These are phyloP conservation scores for Populus ilicifolia DNA, from an alignment of 345 rosid species.

Conservation along the genomic window DNA sequence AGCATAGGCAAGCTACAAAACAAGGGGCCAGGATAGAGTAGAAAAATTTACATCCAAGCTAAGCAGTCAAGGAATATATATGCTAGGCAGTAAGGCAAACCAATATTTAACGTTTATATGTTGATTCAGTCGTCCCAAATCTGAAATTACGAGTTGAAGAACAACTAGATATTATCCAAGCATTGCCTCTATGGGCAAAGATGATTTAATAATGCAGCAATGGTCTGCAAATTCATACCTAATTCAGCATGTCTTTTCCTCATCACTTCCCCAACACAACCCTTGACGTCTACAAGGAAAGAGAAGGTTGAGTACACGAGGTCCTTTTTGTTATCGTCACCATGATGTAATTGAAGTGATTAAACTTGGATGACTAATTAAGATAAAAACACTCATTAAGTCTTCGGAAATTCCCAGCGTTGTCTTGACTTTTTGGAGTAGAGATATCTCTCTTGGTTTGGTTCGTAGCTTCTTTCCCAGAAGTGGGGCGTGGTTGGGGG, in stretches of 20 bases:
- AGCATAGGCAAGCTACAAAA: background rate
- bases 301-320: background rate
- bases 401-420: background rate
- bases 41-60: background rate
- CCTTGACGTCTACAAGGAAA: background rate
- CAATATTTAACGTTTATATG: background rate
- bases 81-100: background rate
- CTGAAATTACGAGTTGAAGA: background rate
- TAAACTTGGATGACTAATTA: no score
- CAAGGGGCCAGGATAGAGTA: background rate
- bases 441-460: background rate
- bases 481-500: background rate
- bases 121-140: background rate
- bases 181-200: background rate
- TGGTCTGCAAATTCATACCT: conserved; percentile 20
- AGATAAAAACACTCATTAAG: no score
- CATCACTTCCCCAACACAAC: background rate
- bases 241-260: conserved; percentile 12
- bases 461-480: background rate
- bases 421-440: background rate
- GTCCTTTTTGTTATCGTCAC: no score
- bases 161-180: background rate
- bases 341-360: background rate
- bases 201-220: background rate
- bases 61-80: conserved; percentile 4